Percentiles rank a stretch among this genome's conserved stretches.
phyloP scores from a whole-genome alignment of 2,329 filamentous ascomycete genomes.

The Rhinocladiella similis region DNA sequence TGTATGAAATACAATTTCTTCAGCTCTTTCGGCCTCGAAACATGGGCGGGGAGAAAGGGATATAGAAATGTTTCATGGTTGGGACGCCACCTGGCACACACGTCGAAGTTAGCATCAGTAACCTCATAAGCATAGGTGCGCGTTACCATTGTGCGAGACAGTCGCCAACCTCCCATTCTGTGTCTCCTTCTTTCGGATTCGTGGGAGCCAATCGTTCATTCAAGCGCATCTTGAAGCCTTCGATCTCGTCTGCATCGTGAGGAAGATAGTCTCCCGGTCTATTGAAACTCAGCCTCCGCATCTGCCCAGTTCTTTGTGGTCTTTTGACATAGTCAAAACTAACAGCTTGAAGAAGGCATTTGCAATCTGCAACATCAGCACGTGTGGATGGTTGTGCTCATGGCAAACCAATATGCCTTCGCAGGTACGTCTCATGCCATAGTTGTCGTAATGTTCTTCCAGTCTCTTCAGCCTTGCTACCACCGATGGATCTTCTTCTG shows the following conservation, averaged over 20 bases:
- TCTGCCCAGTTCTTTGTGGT: not conserved
- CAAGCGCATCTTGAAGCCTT: constrained; percentile 89
- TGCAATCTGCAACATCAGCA: constrained; percentile 97
- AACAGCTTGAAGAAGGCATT: constrained; percentile 98
- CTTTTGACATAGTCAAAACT: constrained; percentile 23
- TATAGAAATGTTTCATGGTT: constrained; percentile 99
- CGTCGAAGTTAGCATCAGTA: not conserved
- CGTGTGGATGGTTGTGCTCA: constrained; percentile 98
- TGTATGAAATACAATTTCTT: constrained; percentile 99
- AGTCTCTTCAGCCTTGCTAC: constrained; percentile 87
- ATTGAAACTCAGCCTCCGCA: constrained; percentile 1
- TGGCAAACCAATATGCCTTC: constrained; percentile 97
- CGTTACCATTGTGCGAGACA: constrained; percentile 83
- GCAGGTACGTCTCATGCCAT: constrained; percentile 96
- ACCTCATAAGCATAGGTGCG: not conserved
- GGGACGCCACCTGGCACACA: constrained; percentile 68
- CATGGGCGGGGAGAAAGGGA: constrained; percentile 93
- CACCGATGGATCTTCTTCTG: constrained; percentile 95
- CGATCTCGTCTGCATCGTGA: constrained; percentile 81
- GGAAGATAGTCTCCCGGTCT: constrained; percentile 90
- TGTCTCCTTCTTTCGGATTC: constrained; percentile 67
- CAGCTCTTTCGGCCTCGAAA: constrained; percentile 95
- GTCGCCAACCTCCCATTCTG: constrained; percentile 89
- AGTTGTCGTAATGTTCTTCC: constrained; percentile 88
- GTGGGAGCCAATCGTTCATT: constrained; percentile 93